Base-by-base conservation (phyloP, 75 land plant species). In the Sequoiadendron giganteum region DNA sequence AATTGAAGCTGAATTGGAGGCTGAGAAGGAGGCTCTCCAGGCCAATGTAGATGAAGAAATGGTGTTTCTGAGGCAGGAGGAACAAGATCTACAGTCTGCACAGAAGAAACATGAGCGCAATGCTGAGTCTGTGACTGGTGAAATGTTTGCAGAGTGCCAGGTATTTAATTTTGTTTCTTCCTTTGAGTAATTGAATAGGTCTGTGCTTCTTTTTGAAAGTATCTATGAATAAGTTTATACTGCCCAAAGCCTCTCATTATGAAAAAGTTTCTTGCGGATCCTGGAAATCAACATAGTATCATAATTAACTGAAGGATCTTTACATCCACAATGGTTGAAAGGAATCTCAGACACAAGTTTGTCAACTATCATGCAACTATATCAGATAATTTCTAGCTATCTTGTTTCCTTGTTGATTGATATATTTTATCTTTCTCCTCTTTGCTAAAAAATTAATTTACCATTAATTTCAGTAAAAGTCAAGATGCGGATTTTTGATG, bases 71-170 rank as follows among this genome's bases (percentile, higher is more conserved):
- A 88, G 75, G 65, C 89, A 96, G 85, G 99, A 98, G 86, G 92
- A 90, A 61, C 52, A 82, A n/a, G 88, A 92, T 73, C 93, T 98
- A 25, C 95, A 92, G 61, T 93, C 90, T 88, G 93, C 93, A 85
- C 95, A 95, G 90, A 95, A 92, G 87, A 94, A 91, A 90, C 91
- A 95, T 85, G 99, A 98, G 85, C 92, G 99, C 2, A 94, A 97
- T 94, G 99, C 99, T 19, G 99, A 96, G 87, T 93, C 96, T 89
- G 99, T 97, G 19, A 98, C 93, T 84, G 92, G 93, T 88, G 99
- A 98, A 88, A 98, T 98, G 99, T 98, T 97, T 91, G 91, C 95
- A 58, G 99, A 98, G 80, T 97, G 99, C 79, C 99, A 98, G 99
- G 99, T 98, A 18, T 45, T 21, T 19, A 45, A 18, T 34, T 56